Evolutionary conservation across 2,329 filamentous ascomycete genomes (phyloP), one percentile per base, ranked within the genome.

Genomic region (Metarhizium anisopliae): DNA sequence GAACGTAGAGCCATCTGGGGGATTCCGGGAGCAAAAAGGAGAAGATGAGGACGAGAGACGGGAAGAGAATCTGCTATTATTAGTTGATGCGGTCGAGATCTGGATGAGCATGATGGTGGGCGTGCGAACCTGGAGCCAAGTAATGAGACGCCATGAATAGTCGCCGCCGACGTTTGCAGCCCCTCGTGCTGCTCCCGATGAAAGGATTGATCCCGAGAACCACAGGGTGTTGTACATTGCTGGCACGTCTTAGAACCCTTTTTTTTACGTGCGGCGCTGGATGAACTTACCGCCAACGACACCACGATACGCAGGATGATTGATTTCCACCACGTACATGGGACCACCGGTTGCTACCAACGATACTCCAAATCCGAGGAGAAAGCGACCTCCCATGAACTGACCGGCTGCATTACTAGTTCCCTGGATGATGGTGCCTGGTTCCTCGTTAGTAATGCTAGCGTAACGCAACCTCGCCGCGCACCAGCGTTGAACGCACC

Each of bases 311-410:
- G 43, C 43, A 7, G 43, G 18, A 47, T 47, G 43, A 11, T 20
- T 29, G 6, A 47, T 47, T n/a, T 47, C 43, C 7, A 47, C 43
- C 6, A 20, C n/a, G 43, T 47, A 47, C 40, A 51, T 59, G 30
- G 58, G 56, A 5, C 56, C 58, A 3, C 54, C 58, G 2, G 58
- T 50, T 7, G 53, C n/a, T 7, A 29, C 18, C 4, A 47, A 11
- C 2, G 20, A 20, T 13, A 29, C 43, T 20, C 65, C 65, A 40
- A 66, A 84, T 54, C 83, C 83, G 3, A 85, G 76, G 20, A 85
- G 67, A 68, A 85, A 84, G 32, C 81, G 76, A n/a, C 81, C 81
- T 47, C 75, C 77, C 66, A 79, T 75, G 61, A 78, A 79, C 56
- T 77, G 73, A 10, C 67, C 67, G 57, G 62, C 65, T 55, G 51